phyloP scores from a whole-genome alignment of 345 rosid species.

The Gynandropsis gynandra region DNA sequence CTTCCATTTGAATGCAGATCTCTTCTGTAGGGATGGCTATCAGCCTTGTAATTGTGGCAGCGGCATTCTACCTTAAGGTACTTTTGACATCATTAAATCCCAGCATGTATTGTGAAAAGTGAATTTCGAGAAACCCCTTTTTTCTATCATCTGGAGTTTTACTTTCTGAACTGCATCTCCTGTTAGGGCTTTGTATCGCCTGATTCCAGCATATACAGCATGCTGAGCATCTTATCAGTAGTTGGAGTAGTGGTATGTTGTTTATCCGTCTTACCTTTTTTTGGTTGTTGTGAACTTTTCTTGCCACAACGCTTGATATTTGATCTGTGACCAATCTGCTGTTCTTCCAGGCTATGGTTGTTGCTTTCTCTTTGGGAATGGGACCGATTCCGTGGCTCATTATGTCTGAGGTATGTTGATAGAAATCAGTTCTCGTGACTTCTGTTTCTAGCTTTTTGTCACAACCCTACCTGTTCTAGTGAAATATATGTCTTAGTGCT shows the following conservation, averaged over 20 bases:
- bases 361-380: constrained; percentile 79
- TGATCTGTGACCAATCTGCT: background rate
- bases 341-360: constrained; percentile 52
- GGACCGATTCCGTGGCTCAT: constrained; percentile 97
- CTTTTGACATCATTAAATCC: background rate
- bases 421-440: too few relatives aligned
- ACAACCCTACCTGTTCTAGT: too few relatives aligned
- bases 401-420: constrained; percentile 97
- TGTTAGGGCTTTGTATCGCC: constrained; percentile 48
- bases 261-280: constrained; percentile 2
- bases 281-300: background rate
- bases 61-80: constrained; percentile 67
- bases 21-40: constrained; percentile 73
- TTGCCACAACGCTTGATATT: background rate
- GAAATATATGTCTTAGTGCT: too few relatives aligned
- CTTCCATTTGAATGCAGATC: constrained; percentile 37
- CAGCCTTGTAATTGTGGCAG: constrained; percentile 60
- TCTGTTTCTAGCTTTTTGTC: too few relatives aligned
- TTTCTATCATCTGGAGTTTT: constrained; percentile 15
- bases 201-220: constrained; percentile 45
- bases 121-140: background rate
- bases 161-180: constrained; percentile 13
- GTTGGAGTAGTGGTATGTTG: constrained; percentile 85
- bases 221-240: constrained; percentile 62
- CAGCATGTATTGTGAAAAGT: background rate